Percentiles rank a stretch among this genome's conserved stretches.
These are phyloP conservation scores for Scheffersomyces stambukii DNA, from an alignment of 1,139 yeast species.

Conservation along the genomic window DNA sequence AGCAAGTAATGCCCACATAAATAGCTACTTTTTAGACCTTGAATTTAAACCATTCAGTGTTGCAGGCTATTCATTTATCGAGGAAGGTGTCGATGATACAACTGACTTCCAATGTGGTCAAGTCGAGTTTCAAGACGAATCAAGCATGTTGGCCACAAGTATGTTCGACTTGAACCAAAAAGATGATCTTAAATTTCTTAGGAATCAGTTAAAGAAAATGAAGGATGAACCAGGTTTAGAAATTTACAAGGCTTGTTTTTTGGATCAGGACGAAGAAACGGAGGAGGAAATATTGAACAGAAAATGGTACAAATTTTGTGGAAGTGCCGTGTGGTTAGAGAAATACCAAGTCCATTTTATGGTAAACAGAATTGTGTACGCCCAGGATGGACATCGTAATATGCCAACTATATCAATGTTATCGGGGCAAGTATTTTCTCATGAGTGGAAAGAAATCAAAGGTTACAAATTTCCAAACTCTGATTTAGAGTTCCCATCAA, in stretches of 20 bases:
- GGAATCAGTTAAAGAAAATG: constrained; percentile 7
- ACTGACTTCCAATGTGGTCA: constrained; percentile 3
- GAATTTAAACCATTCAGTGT: constrained; percentile 4
- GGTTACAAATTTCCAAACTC: constrained; percentile 18
- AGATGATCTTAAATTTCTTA: constrained; percentile 6
- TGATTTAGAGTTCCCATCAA: constrained; percentile 18
- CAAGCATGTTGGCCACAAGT: constrained; percentile 4
- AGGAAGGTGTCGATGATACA: constrained; percentile 1
- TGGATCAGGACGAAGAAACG: constrained; percentile 8
- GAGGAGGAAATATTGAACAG: constrained; percentile 12
- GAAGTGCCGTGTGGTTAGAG: constrained; percentile 30
- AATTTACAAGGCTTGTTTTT: constrained; percentile 9
- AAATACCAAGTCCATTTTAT: constrained; percentile 30
- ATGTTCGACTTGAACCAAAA: constrained; percentile 7
- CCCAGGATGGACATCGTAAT: constrained; percentile 17
- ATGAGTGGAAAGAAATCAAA: constrained; percentile 24
- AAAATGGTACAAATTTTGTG: constrained; percentile 31
- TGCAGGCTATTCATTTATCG: constrained; percentile 11
- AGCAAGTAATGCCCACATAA: too few species aligned
- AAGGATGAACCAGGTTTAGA: constrained; percentile 1
- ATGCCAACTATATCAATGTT: constrained; percentile 21
- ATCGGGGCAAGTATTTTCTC: constrained; percentile 24
- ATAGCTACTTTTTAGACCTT: too few species aligned
- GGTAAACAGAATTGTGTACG: constrained; percentile 27
- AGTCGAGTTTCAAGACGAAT: constrained; percentile 3